Evolutionary conservation across 495 filamentous ascomycete genomes (phyloP), one percentile per base, ranked within the genome.

Genomic region (Penicillium mononematosum): DNA sequence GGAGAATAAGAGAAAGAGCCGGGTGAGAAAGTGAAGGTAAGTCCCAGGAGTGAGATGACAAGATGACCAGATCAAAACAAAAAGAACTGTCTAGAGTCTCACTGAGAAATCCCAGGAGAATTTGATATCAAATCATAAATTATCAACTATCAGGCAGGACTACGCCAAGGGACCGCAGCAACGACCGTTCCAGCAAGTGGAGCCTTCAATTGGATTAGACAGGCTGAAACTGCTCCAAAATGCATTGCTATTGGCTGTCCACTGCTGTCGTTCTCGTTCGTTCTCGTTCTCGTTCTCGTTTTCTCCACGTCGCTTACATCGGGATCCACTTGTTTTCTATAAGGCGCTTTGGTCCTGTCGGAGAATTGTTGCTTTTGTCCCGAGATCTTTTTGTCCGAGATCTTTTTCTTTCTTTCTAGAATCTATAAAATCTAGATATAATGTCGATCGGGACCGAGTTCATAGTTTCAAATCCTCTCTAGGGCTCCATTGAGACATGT

Each of bases 261-360:
- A n/a, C 7, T 17, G 36, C 16, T 9, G 4, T 38, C 58, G 60
- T 27, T 42, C 39, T 66, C 60, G 47, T 54, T 69, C 59, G 58
- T 29, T 38, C 1, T 63, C 62, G 65, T 58, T 63, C 34, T 66
- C 65, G 62, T 60, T 68, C 50, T 70, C 64, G 67, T 59, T 63
- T 39, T 61, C 63, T 22, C 36, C 17, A 36, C 49, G 17, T 62
- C 59, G 59, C 48, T 58, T 58, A 52, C 22, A 42, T 17, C 14
- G 32, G 32, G 47, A n/a, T n/a, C 47, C 47, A 50, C 49, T 29
- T 39, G 36, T 39, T 39, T n/a, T 44, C 45, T 46, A 59, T 50
- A 27, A 41, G 31, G 44, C 54, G 51, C 38, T 25, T 34, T 24
- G 39, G 19, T 50, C 27, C 38, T 51, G 12, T 31, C 36, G 45